These are phyloP conservation scores for Diversispora epigaea DNA, from an alignment of 192 early-diverging fungal genomes.

Conservation along the genomic window DNA sequence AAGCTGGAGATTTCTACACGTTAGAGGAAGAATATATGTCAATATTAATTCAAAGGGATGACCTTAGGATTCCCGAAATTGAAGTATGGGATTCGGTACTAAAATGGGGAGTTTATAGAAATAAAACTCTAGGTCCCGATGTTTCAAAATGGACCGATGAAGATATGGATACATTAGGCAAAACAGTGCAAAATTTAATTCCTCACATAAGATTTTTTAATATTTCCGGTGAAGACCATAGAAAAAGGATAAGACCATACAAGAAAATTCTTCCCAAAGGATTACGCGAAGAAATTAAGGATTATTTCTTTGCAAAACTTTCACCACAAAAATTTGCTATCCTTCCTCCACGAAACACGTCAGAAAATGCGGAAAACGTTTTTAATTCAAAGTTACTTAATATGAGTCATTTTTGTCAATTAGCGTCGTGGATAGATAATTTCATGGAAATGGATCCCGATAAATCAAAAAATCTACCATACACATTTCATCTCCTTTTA, in stretches of 20 bases:
- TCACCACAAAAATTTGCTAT: not conserved
- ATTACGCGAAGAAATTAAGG: conserved; percentile 18
- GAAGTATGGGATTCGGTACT: conserved; percentile 25
- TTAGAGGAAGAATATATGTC: not conserved
- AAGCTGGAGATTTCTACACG: not conserved
- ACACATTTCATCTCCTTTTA: not conserved
- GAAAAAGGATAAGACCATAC: conserved; percentile 15
- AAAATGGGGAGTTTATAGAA: conserved; percentile 21
- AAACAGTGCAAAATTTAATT: not conserved
- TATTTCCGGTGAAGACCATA: conserved; percentile 19
- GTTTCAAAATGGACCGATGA: not conserved
- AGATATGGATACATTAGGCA: not conserved
- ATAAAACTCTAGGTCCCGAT: not conserved
- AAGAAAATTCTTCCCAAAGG: conserved; percentile 27
- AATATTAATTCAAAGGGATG: not conserved
- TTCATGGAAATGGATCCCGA: not conserved
- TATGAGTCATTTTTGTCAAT: conserved; percentile 2
- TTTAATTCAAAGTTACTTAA: not conserved
- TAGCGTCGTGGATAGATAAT: conserved; percentile 17
- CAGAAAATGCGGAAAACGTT: not conserved
- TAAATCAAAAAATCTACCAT: not conserved
- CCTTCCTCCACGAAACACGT: not conserved
- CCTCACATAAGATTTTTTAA: conserved; percentile 22
- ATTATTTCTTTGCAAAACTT: not conserved
- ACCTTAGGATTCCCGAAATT: conserved; percentile 8